These are phyloP conservation scores for Nemania abortiva DNA, from an alignment of 2,329 filamentous ascomycete species.

Conservation along the genomic window DNA sequence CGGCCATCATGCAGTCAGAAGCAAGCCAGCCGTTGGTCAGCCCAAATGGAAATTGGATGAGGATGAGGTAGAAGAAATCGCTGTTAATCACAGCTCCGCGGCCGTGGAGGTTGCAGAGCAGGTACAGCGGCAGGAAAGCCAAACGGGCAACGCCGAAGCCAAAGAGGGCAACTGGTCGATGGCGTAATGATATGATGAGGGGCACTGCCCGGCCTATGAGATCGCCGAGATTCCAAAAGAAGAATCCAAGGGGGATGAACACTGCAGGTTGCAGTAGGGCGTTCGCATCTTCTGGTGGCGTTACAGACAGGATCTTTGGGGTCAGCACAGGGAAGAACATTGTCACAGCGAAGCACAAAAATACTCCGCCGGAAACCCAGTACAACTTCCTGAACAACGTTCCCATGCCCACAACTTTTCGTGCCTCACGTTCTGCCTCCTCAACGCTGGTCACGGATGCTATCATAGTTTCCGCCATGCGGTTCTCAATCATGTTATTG, in stretches of 20 bases:
- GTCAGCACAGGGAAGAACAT: slow-evolving; percentile 99
- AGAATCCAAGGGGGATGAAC: slow-evolving; percentile 91
- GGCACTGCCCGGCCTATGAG: slow-evolving; percentile 80
- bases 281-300: slow-evolving; percentile 56
- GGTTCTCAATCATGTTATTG: slow-evolving; percentile 63
- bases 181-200: slow-evolving; percentile 63
- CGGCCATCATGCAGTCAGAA: slow-evolving; percentile 91
- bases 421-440: slow-evolving; percentile 63
- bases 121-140: slow-evolving; percentile 84
- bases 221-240: slow-evolving; percentile 95
- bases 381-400: slow-evolving; percentile 81
- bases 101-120: slow-evolving; percentile 88
- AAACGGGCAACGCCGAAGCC: slow-evolving; percentile 73
- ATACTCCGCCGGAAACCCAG: slow-evolving; percentile 82
- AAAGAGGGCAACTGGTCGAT: slow-evolving; percentile 76
- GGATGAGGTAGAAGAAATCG: slow-evolving; percentile 86
- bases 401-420: slow-evolving; percentile 67
- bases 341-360: slow-evolving; percentile 82
- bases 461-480: slow-evolving; percentile 62
- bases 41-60: slow-evolving; percentile 88
- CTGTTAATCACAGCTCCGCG: slow-evolving; percentile 79
- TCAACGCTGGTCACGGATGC: slow-evolving; percentile 64
- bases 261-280: slow-evolving; percentile 76
- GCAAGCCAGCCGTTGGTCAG: slow-evolving; percentile 88
- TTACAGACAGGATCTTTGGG: slow-evolving; percentile 68